A percentile compares a stretch with the other conserved stretches of the same genome.
Conservation (phyloP, 805 yeast species). For the Kodamaea kaohsiungensis region DNA sequence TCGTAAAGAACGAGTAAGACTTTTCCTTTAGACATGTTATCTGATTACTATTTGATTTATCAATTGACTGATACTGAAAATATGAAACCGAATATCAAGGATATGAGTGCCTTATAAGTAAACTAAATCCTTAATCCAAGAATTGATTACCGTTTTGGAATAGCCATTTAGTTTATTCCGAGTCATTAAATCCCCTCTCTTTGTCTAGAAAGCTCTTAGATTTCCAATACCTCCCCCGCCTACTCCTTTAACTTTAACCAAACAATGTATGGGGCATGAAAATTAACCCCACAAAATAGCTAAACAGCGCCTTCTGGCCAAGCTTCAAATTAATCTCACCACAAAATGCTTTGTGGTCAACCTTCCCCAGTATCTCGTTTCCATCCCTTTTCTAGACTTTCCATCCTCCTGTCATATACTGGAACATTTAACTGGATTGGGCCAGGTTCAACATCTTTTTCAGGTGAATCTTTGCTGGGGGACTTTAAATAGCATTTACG, state of each 20-base stretch:
- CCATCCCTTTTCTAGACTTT: neutral
- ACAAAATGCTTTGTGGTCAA: neutral
- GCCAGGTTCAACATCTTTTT: neutral
- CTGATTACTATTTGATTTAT: neutral
- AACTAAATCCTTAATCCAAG: neutral
- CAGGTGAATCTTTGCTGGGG: neutral
- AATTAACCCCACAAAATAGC: neutral
- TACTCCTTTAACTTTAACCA: neutral
- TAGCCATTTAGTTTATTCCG: neutral
- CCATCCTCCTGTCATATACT: neutral
- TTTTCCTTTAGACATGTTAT: slow-evolving; percentile 19
- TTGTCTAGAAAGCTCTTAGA: neutral
- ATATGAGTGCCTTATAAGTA: neutral
- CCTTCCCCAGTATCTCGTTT: neutral
- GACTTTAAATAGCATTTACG: too few relatives aligned
- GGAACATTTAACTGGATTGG: neutral
- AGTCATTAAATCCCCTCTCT: neutral
- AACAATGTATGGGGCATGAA: neutral
- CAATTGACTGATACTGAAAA: neutral
- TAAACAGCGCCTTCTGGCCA: neutral
- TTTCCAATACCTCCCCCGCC: neutral
- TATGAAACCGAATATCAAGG: neutral
- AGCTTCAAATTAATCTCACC: neutral
- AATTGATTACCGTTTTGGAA: neutral
- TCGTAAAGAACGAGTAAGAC: slow-evolving; percentile 59